phyloP scores from a whole-genome alignment of 2,329 filamentous ascomycete species.

The Chaetomiaceae sp. region DNA sequence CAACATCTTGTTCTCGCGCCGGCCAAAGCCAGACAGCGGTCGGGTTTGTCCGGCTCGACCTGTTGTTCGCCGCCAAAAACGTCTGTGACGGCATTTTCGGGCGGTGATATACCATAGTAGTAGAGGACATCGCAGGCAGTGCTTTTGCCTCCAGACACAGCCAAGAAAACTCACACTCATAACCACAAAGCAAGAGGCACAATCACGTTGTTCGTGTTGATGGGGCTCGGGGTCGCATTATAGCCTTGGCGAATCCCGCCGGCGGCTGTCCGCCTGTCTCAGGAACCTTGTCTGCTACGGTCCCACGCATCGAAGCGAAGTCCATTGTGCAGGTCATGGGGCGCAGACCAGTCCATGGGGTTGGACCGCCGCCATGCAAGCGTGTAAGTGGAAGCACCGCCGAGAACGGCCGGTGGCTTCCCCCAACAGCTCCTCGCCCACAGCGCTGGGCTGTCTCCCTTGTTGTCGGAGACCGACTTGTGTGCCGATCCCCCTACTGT shows the following conservation, averaged over 20 bases:
- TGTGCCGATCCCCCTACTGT: neutral
- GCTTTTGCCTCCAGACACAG: no score
- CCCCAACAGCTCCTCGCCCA: neutral
- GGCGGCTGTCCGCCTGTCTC: slow-evolving; percentile 15
- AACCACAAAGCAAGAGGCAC: no score
- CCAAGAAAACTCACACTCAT: no score
- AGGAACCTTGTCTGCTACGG: slow-evolving; percentile 18
- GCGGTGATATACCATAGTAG: no score
- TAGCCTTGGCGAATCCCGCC: neutral
- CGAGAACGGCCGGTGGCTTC: slow-evolving; percentile 12
- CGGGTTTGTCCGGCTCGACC: neutral
- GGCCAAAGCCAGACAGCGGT: neutral
- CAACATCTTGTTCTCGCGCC: neutral
- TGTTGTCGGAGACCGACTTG: neutral
- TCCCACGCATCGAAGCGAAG: slow-evolving; percentile 22
- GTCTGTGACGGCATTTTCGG: no score
- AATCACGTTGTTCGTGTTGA: neutral
- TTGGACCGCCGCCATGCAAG: slow-evolving; percentile 3
- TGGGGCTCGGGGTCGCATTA: neutral
- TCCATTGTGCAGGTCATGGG: slow-evolving; percentile 17
- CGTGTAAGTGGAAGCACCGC: neutral
- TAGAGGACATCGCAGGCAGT: no score
- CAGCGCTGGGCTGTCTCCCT: neutral
- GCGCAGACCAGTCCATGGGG: slow-evolving; percentile 10
- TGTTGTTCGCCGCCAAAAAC: no score